Conservation (phyloP, 768 basidiomycete genomes). For the Favolaschia claudopus region DNA sequence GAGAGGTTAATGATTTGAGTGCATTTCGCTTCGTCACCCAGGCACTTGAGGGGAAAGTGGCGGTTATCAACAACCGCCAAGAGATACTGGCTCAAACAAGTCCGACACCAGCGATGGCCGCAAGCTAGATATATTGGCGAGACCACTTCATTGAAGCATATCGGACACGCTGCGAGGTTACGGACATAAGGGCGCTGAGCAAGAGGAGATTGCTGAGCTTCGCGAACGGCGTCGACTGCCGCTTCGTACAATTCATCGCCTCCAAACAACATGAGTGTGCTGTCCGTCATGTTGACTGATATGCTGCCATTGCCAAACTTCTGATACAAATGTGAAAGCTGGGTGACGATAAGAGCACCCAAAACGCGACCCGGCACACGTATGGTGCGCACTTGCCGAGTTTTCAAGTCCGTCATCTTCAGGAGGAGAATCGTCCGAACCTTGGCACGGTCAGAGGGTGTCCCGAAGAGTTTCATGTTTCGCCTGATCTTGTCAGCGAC, state of each 20-base stretch:
- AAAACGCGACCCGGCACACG: slow-evolving; percentile 55
- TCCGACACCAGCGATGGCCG: slow-evolving; percentile 72
- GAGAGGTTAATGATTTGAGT: slow-evolving; percentile 60
- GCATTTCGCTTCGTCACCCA: slow-evolving; percentile 71
- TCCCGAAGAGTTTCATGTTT: slow-evolving; percentile 63
- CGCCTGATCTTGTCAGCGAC: slow-evolving; percentile 49
- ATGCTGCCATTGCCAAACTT: slow-evolving; percentile 68
- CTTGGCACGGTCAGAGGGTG: slow-evolving; percentile 44
- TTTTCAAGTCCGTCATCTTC: slow-evolving; percentile 52
- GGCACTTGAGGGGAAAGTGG: slow-evolving; percentile 75
- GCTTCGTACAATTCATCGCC: slow-evolving; percentile 51
- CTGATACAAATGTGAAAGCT: slow-evolving; percentile 53
- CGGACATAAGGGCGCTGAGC: slow-evolving; percentile 15
- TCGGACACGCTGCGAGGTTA: slow-evolving; percentile 58
- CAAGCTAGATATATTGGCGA: slow-evolving; percentile 64
- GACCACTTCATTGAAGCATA: slow-evolving; percentile 68
- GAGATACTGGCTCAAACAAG: slow-evolving; percentile 68
- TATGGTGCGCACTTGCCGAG: slow-evolving; percentile 51
- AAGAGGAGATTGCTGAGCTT: slow-evolving; percentile 36
- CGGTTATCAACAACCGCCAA: slow-evolving; percentile 61
- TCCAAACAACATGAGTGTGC: slow-evolving; percentile 63
- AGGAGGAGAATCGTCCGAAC: slow-evolving; percentile 55
- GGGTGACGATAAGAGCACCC: slow-evolving; percentile 53
- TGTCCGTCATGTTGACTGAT: slow-evolving; percentile 50
- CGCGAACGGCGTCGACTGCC: slow-evolving; percentile 50